Evolutionary conservation across 345 rosid species (phyloP).

Genomic region (Euphorbia tirucalli): DNA sequence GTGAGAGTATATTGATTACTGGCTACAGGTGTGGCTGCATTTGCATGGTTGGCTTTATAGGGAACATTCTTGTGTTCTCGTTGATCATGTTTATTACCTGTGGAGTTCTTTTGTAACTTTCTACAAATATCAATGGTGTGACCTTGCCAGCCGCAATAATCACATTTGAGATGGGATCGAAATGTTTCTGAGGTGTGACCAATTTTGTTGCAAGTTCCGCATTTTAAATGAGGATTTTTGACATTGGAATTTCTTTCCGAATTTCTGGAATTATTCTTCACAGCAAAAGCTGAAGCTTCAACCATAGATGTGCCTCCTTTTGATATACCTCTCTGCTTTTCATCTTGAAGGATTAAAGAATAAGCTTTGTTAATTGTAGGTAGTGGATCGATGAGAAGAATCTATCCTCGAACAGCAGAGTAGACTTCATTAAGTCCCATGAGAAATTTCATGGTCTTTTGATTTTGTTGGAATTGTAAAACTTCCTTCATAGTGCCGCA

Average conservation of each 20-base stretch:
- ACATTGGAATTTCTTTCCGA: background rate
- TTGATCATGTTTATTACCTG: background rate
- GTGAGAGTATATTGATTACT: background rate
- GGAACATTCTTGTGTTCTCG: background rate
- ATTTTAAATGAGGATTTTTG: background rate
- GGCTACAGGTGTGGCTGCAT: background rate
- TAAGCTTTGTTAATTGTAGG: background rate
- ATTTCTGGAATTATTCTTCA: background rate
- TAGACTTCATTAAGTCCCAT: background rate
- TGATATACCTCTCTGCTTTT: background rate
- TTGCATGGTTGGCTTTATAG: background rate
- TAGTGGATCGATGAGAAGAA: background rate
- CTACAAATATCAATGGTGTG: background rate
- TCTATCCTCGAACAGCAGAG: background rate
- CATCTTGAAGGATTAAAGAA: background rate
- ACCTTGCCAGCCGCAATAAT: background rate
- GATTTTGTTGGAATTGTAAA: background rate
- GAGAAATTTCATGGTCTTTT: background rate
- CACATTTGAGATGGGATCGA: constrained; percentile 6
- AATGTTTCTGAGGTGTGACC: background rate
- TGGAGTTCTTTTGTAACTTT: background rate
- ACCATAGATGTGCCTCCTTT: background rate
- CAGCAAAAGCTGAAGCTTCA: background rate
- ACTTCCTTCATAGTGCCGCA: background rate
- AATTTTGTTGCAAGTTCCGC: background rate